These are phyloP conservation scores for Aureobasidium lini DNA, from an alignment of 2,329 filamentous ascomycete species.

Conservation along the genomic window DNA sequence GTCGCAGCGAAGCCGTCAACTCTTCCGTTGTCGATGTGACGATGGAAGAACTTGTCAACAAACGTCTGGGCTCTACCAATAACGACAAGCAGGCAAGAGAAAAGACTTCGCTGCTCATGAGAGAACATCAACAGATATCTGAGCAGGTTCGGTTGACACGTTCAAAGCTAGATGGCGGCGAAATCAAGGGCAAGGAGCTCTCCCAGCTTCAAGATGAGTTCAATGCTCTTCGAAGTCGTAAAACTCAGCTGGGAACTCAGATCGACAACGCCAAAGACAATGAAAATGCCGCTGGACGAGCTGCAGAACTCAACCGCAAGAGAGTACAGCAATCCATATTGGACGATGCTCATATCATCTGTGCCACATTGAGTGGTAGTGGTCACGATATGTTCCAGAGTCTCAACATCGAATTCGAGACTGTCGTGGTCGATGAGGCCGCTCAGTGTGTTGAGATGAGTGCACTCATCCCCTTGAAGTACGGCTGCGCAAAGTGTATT, in stretches of 20 bases:
- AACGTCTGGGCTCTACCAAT: conserved; percentile 47
- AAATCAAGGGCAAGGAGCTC: conserved; percentile 44
- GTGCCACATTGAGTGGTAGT: conserved; percentile 87
- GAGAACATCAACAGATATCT: conserved; percentile 53
- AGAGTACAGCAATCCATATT: conserved; percentile 86
- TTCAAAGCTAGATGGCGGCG: conserved; percentile 56
- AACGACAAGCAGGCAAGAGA: conserved; percentile 37
- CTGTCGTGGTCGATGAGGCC: conserved; percentile 95
- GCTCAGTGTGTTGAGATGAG: conserved; percentile 97
- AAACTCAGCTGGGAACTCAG: conserved; percentile 66
- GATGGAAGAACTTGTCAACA: conserved; percentile 81
- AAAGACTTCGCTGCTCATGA: conserved; percentile 61
- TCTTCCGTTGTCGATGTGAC: conserved; percentile 82
- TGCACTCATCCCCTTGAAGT: conserved; percentile 92
- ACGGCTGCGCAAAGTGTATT: conserved; percentile 93
- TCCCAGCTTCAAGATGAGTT: conserved; percentile 66
- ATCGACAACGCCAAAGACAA: conserved; percentile 86
- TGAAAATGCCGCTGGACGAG: conserved; percentile 71
- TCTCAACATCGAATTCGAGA: conserved; percentile 93
- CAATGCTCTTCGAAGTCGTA: conserved; percentile 68
- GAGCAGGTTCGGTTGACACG: conserved; percentile 64
- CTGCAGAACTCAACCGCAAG: conserved; percentile 77
- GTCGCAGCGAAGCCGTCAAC: conserved; percentile 88
- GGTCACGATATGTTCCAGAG: conserved; percentile 97
- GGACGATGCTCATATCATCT: conserved; percentile 84